These are phyloP conservation scores for Edaphochlamys debaryana DNA, from an alignment of 139 green algal genomes.

Conservation along the genomic window DNA sequence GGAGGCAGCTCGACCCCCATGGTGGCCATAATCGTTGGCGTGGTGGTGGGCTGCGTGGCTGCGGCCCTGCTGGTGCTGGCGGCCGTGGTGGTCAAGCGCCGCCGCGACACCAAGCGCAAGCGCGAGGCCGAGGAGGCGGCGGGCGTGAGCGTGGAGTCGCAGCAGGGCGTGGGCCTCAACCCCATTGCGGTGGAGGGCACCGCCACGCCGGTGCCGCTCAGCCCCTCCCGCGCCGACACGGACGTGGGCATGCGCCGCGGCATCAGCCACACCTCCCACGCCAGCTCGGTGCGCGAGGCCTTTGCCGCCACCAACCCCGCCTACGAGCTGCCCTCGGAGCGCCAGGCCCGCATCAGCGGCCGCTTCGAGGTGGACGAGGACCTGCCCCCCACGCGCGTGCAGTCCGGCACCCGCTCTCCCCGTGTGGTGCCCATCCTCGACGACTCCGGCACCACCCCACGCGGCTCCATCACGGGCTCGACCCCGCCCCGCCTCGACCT, in stretches of 20 bases:
- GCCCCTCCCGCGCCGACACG: no score
- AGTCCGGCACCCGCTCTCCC: background rate
- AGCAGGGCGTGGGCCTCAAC: no score
- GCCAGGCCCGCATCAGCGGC: background rate
- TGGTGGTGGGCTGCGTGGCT: background rate
- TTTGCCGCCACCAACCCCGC: constrained; percentile 10
- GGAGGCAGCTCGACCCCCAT: background rate
- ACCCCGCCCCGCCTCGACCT: no score
- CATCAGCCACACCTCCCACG: background rate
- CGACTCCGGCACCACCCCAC: background rate
- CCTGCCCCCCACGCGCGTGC: background rate
- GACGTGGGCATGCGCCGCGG: background rate
- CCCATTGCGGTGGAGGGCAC: background rate
- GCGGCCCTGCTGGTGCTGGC: background rate
- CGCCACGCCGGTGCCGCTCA: no score
- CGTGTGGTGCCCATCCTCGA: background rate
- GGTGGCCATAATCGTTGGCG: background rate
- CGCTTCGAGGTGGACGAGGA: background rate
- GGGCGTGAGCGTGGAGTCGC: no score
- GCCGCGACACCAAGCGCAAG: background rate
- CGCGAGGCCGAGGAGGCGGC: background rate
- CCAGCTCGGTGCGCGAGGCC: background rate
- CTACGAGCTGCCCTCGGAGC: constrained; percentile 5
- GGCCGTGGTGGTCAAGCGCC: background rate
- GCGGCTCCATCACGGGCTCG: background rate